Base-by-base conservation (phyloP, 2,329 filamentous ascomycete genomes). In the Calonectria crousiana region DNA sequence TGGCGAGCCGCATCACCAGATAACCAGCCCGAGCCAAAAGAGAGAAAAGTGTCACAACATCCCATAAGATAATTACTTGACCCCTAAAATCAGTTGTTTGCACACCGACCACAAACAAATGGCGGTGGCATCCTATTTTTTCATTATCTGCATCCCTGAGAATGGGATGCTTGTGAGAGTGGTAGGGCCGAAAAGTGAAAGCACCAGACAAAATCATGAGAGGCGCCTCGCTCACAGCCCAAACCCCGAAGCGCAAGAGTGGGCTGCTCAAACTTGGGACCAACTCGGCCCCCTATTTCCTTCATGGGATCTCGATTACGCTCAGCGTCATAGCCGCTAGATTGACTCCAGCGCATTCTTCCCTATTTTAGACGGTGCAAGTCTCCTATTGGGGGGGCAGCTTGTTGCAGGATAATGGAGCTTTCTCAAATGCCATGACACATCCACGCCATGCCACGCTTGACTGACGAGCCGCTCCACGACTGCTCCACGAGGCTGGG, bases 401-500 rank as follows among this genome's bases (percentile, higher is more conserved):
- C 53, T 16, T 64, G 53, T 53, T 68, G 47, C 41, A 68, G 47
- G 44, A 56, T 60, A 49, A 64, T 68, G 49, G 56, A 72, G 56
- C 28, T 52, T 62, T 41, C 44, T 67, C 51, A 51, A 67, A 34
- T 67, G 52, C 69, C 62, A 65, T 30, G 41, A 32, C 68, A 30
- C 51, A 44, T 34, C 34, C 67, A 69, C 52, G 44, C 67, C 67
- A 69, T 69, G 67, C 56, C 53, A 62, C 30, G 53, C 67, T 51
- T 69, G 56, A 56, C 62, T 60, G 41, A 23, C 56, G 36, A 60
- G 47, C 56, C 62, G 53, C 69, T 72, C 75, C 72, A 70, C 71
- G 77, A 60, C 71, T 73, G 73, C 67, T 75, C 75, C 77, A 67
- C 74, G 76, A 77, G 67, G 71, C 77, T 74, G 72, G 76, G 73